phyloP scores from a whole-genome alignment of 345 rosid species.

The Brassica nigra region DNA sequence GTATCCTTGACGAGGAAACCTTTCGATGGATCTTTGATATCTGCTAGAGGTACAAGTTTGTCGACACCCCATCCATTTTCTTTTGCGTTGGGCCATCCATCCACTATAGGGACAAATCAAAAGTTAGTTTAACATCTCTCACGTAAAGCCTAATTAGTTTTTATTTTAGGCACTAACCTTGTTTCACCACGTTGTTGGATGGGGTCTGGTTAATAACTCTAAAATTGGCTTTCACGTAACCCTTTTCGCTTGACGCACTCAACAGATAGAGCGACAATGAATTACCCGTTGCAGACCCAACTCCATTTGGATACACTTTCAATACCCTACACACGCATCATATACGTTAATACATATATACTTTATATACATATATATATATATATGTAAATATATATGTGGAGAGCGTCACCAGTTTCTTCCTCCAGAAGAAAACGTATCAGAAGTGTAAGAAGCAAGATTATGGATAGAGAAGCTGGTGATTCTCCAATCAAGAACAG shows the following conservation, averaged over 20 bases:
- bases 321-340: neutral
- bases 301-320: slow-evolving; percentile 5
- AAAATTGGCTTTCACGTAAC: slow-evolving; percentile 4
- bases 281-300: neutral
- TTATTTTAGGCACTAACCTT: neutral
- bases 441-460: neutral
- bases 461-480: neutral
- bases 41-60: neutral
- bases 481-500: neutral
- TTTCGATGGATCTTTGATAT: neutral
- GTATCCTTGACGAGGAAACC: neutral
- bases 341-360: neutral
- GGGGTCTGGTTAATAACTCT: neutral
- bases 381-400: neutral
- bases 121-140: neutral
- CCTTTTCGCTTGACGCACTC: slow-evolving; percentile 1
- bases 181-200: neutral
- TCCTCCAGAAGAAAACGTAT: slow-evolving; percentile 4
- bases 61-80: neutral
- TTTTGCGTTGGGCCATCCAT: neutral
- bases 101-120: neutral
- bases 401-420: neutral
- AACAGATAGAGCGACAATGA: neutral
- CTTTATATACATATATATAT: neutral
- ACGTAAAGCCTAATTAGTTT: neutral